Base-by-base conservation (phyloP, 2,329 filamentous ascomycete species). In the Bipolaris sorokiniana region DNA sequence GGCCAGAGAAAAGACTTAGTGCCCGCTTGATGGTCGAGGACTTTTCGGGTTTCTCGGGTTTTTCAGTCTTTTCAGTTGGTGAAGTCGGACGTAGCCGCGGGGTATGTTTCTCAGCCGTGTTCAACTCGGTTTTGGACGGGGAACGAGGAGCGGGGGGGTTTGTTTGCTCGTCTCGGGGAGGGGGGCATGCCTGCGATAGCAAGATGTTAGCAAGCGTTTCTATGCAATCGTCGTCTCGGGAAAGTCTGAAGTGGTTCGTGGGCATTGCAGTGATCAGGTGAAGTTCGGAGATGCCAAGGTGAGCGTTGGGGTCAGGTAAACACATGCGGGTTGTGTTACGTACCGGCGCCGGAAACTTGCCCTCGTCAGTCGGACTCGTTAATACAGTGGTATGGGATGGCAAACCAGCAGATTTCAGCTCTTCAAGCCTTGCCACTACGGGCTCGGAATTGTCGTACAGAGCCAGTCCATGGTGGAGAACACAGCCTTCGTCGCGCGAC, bases 381-480 rank as follows among this genome's bases (percentile, higher is more conserved):
- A 73, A 73, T 67, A 65, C 56, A 69, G 64, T 70, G 62, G 67
- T 71, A 54, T 64, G 64, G 64, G 73, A 69, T 65, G 73, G 73
- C 72, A 75, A 73, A 74, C 73, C 73, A 62, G 73, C 74, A 69
- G 68, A 68, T 64, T 66, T 71, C 45, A 76, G 67, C 60, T 76
- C 74, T 60, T 76, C 71, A 53, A 63, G 61, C 54, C 74, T 70
- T 48, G 62, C 55, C 33, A 70, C 64, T 28, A 76, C 70, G 31
- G 70, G 57, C 58, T 72, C 67, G 53, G 73, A 72, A 65, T 84
- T 80, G 18, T 81, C 80, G 65, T 82, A 84, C 26, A 85, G 67
- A 44, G 81, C 79, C 31, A 80, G 66, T 7, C 83, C 83, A 23
- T 76, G 71, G 37, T 81, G 78, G 62, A 83, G 84, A n/a, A 81